Evolutionary conservation across 1,284 basidiomycete genomes (phyloP).

Genomic region (Microbotryum silenes-acaulis): DNA sequence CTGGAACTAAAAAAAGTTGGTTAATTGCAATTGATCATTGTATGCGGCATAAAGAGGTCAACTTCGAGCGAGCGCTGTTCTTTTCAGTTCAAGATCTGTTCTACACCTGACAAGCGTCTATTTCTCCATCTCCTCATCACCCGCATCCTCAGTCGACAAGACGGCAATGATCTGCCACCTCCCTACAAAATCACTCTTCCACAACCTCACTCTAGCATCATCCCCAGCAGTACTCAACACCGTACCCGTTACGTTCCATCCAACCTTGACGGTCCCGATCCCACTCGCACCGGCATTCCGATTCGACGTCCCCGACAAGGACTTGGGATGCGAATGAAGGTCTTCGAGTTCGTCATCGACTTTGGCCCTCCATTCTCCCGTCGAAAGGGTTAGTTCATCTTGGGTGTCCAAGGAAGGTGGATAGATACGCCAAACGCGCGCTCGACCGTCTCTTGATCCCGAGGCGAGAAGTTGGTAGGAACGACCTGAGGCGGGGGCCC

Average conservation of each 20-base stretch:
- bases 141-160: constrained; percentile 26
- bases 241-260: constrained; percentile 85
- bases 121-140: constrained; percentile 5
- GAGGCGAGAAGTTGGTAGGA: constrained; percentile 87
- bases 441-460: constrained; percentile 72
- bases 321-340: too few species aligned
- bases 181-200: constrained; percentile 61
- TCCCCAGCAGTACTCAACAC: constrained; percentile 80
- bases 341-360: constrained; percentile 79
- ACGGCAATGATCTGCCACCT: constrained; percentile 32
- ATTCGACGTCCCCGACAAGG: too few species aligned
- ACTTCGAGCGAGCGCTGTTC: too few species aligned
- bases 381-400: constrained; percentile 14
- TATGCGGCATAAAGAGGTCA: too few species aligned
- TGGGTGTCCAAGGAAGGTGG: constrained; percentile 47
- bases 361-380: constrained; percentile 59
- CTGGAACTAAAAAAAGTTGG: too few species aligned
- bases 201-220: constrained; percentile 76
- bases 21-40: too few species aligned
- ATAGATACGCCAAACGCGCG: constrained; percentile 70
- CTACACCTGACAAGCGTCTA: background rate
- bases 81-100: too few species aligned
- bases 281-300: constrained; percentile 38
- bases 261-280: constrained; percentile 61
- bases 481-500: constrained; percentile 84